Evolutionary conservation across 2,329 filamentous ascomycete genomes (phyloP), one percentile per base, ranked within the genome.

Genomic region (Ophiocordyceps polyrhachis-furcata): DNA sequence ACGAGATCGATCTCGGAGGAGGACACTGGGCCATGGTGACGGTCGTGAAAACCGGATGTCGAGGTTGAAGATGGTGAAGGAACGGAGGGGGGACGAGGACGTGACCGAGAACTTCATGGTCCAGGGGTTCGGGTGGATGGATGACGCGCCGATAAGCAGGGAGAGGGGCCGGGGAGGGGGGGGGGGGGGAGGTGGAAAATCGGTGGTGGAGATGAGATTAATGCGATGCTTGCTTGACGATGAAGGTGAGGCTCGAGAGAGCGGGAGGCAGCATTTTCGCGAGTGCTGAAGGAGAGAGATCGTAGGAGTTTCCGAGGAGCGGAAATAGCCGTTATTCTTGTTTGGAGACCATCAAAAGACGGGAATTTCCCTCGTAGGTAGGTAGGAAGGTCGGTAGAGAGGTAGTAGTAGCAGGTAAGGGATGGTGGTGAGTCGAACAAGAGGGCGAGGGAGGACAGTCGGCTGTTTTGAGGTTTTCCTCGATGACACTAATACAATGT

Each of bases 1-100:
- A 50, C 41, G 54, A 53, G 49, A 49, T 32, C 29, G 42, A 37
- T 17, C 42, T 32, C 15, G 23, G 32, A 17, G 35, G 31, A 21
- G 32, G 31, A 17, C 21, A 32, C 50, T 43, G 47, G 50, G 46
- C 49, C 45, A 43, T 32, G 20, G 13, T 43, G 38, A 23, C 19
- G 43, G 11, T 41, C 11, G 38, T 11, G 40, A 15, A 19, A 5
- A 25, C 15, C 28, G 28, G 29, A 35, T 42, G 46, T 43, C 35
- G 46, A 48, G 46, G 51, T 46, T 21, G 44, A 41, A 38, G 29
- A 41, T 20, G 42, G 38, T 44, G 41, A 12, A 21, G 19, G 19
- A 41, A 21, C 7, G 23, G 19, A 21, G 25, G 19, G 13, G 25
- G n/a, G 17, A 43, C n/a, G 41, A 43, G 28, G 19, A 43, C 42